phyloP scores from a whole-genome alignment of 495 filamentous ascomycete genomes.

The Hypoxylon cercidicola region DNA sequence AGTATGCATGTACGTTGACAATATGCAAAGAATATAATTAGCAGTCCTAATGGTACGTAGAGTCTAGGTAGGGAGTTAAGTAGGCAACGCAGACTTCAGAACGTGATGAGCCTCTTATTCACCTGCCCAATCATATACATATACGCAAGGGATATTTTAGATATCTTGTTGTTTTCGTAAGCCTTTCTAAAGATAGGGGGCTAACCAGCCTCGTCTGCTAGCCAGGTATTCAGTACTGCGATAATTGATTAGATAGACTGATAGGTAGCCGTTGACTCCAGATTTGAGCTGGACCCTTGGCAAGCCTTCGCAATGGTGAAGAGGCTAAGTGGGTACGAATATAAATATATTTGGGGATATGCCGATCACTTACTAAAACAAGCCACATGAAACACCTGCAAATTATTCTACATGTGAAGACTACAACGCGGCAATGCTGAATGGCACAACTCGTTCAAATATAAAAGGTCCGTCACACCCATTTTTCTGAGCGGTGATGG shows the following conservation, averaged over 20 bases:
- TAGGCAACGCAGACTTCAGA: no score
- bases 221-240: background rate
- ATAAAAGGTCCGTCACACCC: slow-evolving; percentile 27
- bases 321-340: slow-evolving; percentile 26
- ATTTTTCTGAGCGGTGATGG: background rate
- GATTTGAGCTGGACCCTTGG: slow-evolving; percentile 13
- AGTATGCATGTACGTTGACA: no score
- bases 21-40: no score
- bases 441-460: slow-evolving; percentile 13
- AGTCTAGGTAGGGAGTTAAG: no score
- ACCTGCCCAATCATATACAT: no score
- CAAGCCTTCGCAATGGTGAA: slow-evolving; percentile 23
- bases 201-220: no score
- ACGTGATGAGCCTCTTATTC: no score
- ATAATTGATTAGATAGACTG: slow-evolving; percentile 23
- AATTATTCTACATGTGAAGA: slow-evolving; percentile 20
- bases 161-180: no score
- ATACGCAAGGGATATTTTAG: no score
- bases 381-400: slow-evolving; percentile 32
- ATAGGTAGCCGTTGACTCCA: slow-evolving; percentile 19
- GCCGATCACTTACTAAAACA: slow-evolving; percentile 28
- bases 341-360: slow-evolving; percentile 16
- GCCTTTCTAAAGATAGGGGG: no score
- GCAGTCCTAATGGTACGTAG: no score
- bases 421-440: background rate